A percentile compares a stretch with the other conserved stretches of the same genome.
Evolutionary conservation across 2,329 filamentous ascomycete species (phyloP).

Genomic region (Eurotiales sp.): DNA sequence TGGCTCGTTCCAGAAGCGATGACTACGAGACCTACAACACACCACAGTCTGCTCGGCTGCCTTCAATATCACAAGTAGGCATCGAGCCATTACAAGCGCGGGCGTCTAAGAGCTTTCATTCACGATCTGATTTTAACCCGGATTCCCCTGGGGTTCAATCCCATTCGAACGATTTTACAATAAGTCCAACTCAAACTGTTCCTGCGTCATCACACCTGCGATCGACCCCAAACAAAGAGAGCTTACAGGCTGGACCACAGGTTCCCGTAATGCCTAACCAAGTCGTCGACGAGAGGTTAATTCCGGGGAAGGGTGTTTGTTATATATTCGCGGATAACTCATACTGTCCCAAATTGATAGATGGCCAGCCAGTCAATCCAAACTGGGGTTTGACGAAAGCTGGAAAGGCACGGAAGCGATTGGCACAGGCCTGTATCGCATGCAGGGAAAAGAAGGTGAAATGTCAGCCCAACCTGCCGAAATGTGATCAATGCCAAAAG

Average conservation of each 20-base stretch:
- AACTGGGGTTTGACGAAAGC: conserved; percentile 94
- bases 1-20: conserved; percentile 1
- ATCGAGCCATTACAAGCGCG: conserved; percentile 16
- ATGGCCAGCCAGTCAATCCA: conserved; percentile 82
- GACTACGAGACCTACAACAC: background rate
- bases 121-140: background rate
- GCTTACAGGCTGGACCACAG: conserved; percentile 18
- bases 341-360: conserved; percentile 76
- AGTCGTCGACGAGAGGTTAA: conserved; percentile 39
- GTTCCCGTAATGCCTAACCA: conserved; percentile 28
- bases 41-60: conserved; percentile 19
- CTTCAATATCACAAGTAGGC: conserved; percentile 29
- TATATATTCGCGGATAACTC: conserved; percentile 84
- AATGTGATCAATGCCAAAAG: conserved; percentile 89
- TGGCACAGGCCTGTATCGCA: conserved; percentile 88
- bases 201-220: background rate
- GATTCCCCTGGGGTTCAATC: conserved; percentile 4
- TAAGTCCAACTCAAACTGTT: conserved; percentile 5
- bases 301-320: conserved; percentile 75
- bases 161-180: conserved; percentile 3
- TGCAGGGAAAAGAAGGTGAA: conserved; percentile 98
- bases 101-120: background rate
- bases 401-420: conserved; percentile 83
- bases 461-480: conserved; percentile 82
- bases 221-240: conserved; percentile 13